Evolutionary conservation across 371 early-diverging fungal genomes (phyloP).

Genomic region (Apophysomyces trapeziformis): DNA sequence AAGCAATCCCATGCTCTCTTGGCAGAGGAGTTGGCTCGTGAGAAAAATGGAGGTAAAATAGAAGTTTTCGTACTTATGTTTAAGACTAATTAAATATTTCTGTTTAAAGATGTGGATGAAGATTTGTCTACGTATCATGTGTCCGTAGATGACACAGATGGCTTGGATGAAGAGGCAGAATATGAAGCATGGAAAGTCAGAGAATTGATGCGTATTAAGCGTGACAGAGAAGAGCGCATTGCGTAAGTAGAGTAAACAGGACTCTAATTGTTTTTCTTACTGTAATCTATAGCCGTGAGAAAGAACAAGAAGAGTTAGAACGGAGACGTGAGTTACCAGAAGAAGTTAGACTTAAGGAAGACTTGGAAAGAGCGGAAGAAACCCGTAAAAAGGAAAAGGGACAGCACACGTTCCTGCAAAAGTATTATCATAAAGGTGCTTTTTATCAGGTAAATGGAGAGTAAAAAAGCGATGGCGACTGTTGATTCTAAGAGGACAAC

Average conservation of each 20-base stretch:
- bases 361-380: slow-evolving; percentile 62
- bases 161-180: slow-evolving; percentile 84
- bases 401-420: slow-evolving; percentile 70
- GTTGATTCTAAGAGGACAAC: background rate
- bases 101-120: slow-evolving; percentile 24
- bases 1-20: slow-evolving; percentile 77
- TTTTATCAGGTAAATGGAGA: slow-evolving; percentile 67
- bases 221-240: slow-evolving; percentile 81
- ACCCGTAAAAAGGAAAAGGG: slow-evolving; percentile 57
- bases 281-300: slow-evolving; percentile 58
- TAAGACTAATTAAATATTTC: background rate
- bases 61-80: background rate
- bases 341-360: slow-evolving; percentile 72
- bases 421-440: slow-evolving; percentile 89
- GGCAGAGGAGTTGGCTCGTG: slow-evolving; percentile 69
- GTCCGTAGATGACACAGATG: slow-evolving; percentile 92
- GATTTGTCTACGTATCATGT: slow-evolving; percentile 32
- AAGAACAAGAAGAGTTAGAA: slow-evolving; percentile 80
- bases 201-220: slow-evolving; percentile 86
- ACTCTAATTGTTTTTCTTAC: background rate
- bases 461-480: background rate
- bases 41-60: slow-evolving; percentile 32
- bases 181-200: slow-evolving; percentile 92
- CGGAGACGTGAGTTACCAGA: slow-evolving; percentile 84
- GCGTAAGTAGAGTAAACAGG: slow-evolving; percentile 50